phyloP scores from a whole-genome alignment of 352 stramenopile species.

The Phytophthora constricta region DNA sequence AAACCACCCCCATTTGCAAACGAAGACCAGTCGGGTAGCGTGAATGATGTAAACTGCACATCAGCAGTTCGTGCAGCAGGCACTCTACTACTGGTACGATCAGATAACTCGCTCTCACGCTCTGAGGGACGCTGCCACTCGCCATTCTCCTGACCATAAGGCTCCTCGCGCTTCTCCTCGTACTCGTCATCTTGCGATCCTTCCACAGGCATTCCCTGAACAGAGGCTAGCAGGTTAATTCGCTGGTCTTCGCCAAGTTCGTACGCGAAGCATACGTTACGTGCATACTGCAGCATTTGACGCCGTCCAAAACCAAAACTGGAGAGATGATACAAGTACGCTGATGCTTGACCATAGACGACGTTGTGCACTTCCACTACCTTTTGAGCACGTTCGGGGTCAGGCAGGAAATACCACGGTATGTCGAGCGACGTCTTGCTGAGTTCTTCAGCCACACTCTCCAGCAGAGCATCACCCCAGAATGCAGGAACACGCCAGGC shows the following conservation, averaged over 20 bases:
- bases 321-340: slow-evolving; percentile 80
- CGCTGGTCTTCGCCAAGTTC: slow-evolving; percentile 83
- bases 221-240: slow-evolving; percentile 66
- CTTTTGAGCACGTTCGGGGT: slow-evolving; percentile 66
- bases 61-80: slow-evolving; percentile 35
- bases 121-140: slow-evolving; percentile 22
- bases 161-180: slow-evolving; percentile 44
- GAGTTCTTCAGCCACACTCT: slow-evolving; percentile 81
- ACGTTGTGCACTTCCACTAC: slow-evolving; percentile 82
- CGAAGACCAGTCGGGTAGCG: slow-evolving; percentile 67
- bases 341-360: slow-evolving; percentile 76
- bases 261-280: slow-evolving; percentile 83
- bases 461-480: slow-evolving; percentile 77
- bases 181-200: slow-evolving; percentile 45
- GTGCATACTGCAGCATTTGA: slow-evolving; percentile 76
- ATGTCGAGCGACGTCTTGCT: slow-evolving; percentile 69
- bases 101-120: slow-evolving; percentile 31
- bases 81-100: slow-evolving; percentile 27
- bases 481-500: slow-evolving; percentile 74
- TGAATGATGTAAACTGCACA: slow-evolving; percentile 72
- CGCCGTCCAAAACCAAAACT: slow-evolving; percentile 70
- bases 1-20: slow-evolving; percentile 35
- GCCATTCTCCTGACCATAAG: slow-evolving; percentile 33
- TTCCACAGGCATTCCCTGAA: slow-evolving; percentile 50
- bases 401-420: slow-evolving; percentile 72